Evolutionary conservation across 768 basidiomycete species (phyloP), one percentile per base, ranked within the genome.

Genomic region (Russula dissimulans): DNA sequence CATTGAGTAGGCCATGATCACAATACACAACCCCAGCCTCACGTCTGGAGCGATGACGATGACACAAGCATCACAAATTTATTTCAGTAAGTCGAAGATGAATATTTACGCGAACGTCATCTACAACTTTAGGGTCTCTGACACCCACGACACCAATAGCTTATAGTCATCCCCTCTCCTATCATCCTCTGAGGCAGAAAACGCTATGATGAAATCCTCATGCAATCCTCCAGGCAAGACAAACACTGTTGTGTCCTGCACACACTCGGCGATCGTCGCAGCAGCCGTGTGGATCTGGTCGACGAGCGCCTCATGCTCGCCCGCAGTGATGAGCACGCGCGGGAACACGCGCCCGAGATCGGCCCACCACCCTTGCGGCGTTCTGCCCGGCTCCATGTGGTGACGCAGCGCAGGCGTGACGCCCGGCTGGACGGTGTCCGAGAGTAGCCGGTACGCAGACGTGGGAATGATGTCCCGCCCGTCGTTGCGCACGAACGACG

Each of bases 201-300:
- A 60, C 3, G 43, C 51, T 3, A 7, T 14, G 0, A 53, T 49
- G 4, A 62, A 59, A 47, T 62, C 61, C 18, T 59, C 61, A 54
- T 60, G 61, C 45, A 62, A 51, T 14, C 61, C 57, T 29, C 52
- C 42, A 42, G 56, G 51, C 26, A 53, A 5, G 5, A 54, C 34
- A 8, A 54, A 53, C 38, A 50, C 4, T 39, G 46, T 55, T 34
- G 42, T 59, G 9, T 60, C 52, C 9, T 6, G 46, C 22, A 11
- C 60, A 44, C 45, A 34, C 42, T 47, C 36, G 8, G 41, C 26
- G 17, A 60, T 59, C 34, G 11, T 42, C n/a, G 46, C 34, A 12
- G 51, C 32, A 1, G 39, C 10, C 8, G 9, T 26, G 5, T 22
- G 26, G 8, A 60, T 60, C 42, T 14, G 36, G 44, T 62, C 59